These are phyloP conservation scores for Eutrema yunnanense DNA, from an alignment of 345 rosid species.

Conservation along the genomic window DNA sequence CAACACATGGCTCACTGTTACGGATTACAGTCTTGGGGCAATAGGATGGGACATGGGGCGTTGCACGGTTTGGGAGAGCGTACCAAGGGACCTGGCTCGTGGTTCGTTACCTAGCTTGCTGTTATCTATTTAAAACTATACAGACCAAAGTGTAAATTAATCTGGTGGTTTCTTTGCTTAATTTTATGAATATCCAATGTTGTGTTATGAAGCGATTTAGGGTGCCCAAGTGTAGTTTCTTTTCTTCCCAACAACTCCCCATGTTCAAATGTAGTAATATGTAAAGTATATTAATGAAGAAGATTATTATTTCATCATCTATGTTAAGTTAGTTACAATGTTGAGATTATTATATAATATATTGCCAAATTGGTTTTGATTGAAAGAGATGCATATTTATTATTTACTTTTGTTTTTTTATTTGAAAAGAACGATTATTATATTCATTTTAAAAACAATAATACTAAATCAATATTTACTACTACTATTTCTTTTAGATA, in stretches of 20 bases:
- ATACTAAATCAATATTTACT: too few species aligned
- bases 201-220: too few species aligned
- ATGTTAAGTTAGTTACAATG: not conserved
- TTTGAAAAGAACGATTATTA: too few species aligned
- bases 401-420: too few species aligned
- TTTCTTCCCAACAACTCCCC: too few species aligned
- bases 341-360: not conserved
- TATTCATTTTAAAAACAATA: too few species aligned
- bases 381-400: not conserved
- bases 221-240: too few species aligned
- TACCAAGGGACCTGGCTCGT: slow-evolving; percentile 46
- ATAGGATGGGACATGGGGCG: slow-evolving; percentile 34
- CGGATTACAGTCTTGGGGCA: slow-evolving; percentile 36
- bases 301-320: not conserved
- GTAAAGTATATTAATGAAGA: not conserved
- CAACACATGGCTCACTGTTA: slow-evolving; percentile 77
- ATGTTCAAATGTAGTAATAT: not conserved
- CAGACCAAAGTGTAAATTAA: too few species aligned
- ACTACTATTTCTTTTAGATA: too few species aligned
- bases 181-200: too few species aligned
- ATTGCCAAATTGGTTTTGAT: not conserved
- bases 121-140: slow-evolving; percentile 43
- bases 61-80: slow-evolving; percentile 76
- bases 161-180: too few species aligned
- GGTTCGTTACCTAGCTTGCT: slow-evolving; percentile 68